Percentiles rank a stretch among this genome's conserved stretches.
Evolutionary conservation across 495 filamentous ascomycete species (phyloP).

Genomic region (Massariosphaeria phaeospora): DNA sequence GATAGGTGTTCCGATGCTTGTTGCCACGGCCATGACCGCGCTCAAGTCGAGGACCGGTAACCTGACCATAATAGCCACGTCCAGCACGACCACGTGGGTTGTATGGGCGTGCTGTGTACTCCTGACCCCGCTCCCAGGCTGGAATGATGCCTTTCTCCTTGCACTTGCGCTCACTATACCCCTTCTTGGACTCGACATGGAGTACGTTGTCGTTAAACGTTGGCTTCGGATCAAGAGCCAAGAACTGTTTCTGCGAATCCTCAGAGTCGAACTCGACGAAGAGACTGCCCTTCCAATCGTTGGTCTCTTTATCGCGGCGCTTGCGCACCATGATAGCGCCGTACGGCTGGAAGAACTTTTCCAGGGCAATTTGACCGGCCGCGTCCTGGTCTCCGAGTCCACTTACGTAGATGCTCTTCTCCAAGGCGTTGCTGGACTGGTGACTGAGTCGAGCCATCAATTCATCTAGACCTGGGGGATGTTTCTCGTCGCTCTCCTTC

Average conservation of each 20-base stretch:
- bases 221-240: slow-evolving; percentile 73
- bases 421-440: neutral
- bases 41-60: slow-evolving; percentile 31
- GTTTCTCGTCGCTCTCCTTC: slow-evolving; percentile 44
- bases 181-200: slow-evolving; percentile 74
- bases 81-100: slow-evolving; percentile 29
- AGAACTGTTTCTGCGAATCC: slow-evolving; percentile 70
- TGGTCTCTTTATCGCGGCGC: slow-evolving; percentile 58
- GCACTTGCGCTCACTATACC: slow-evolving; percentile 76
- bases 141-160: slow-evolving; percentile 56
- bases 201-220: slow-evolving; percentile 71
- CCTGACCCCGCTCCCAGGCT: slow-evolving; percentile 57
- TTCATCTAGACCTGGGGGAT: slow-evolving; percentile 50
- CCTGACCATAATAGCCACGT: slow-evolving; percentile 22
- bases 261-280: slow-evolving; percentile 84
- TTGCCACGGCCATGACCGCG: slow-evolving; percentile 5
- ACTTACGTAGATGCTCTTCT: slow-evolving; percentile 67
- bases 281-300: slow-evolving; percentile 81
- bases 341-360: slow-evolving; percentile 79
- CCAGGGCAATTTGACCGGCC: slow-evolving; percentile 84
- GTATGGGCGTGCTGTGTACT: too few species aligned
- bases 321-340: slow-evolving; percentile 81
- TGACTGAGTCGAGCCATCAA: slow-evolving; percentile 46
- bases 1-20: neutral
- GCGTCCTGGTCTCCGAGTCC: slow-evolving; percentile 78